Evolutionary conservation across 2,329 filamentous ascomycete genomes (phyloP), one percentile per base, ranked within the genome.

Genomic region (Aspergillus piperis): DNA sequence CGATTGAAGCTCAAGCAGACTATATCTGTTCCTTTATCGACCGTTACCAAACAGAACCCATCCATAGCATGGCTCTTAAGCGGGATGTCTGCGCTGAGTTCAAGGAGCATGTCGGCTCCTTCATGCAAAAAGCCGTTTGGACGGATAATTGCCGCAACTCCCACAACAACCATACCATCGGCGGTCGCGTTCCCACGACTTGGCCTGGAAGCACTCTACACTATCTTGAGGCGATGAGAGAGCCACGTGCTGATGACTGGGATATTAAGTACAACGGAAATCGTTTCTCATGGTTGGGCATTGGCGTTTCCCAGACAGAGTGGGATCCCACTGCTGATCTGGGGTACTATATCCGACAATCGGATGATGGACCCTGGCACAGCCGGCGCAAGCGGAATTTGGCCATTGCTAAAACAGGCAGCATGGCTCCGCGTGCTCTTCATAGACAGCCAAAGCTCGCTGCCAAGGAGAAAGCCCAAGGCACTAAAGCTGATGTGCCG

Each of bases 1-100:
- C 53, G 21, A 79, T 77, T 30, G 79, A 80, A 49, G 79, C 77
- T 0, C 70, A 62, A 17, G 79, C 81, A 50, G 79, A 82, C 64
- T 81, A 77, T 11, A 78, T 72, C n/a, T 62, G 74, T 32, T 73
- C 76, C 60, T 76, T 79, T 62, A 64, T 71, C 2, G 64, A 77
- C 56, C 73, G 77, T 66, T 74, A 61, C 11, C 62, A 64, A 30
- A 60, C 60, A 3, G 55, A 68, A 49, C 47, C 57, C 44, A 60
- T 78, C 69, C 76, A 69, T 52, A 73, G 70, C 11, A 72, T 78
- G 30, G 73, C 70, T 50, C 72, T 76, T 1, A 73, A 71, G 58
- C 70, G 72, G 52, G 71, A 77, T 7, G 72, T 73, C n/a, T 62
- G 73, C 7, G 64, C 73, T 49, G 70, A 74, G 10, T 73, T 77